phyloP scores from a whole-genome alignment of 345 rosid species.

The Reutealis trisperma region DNA sequence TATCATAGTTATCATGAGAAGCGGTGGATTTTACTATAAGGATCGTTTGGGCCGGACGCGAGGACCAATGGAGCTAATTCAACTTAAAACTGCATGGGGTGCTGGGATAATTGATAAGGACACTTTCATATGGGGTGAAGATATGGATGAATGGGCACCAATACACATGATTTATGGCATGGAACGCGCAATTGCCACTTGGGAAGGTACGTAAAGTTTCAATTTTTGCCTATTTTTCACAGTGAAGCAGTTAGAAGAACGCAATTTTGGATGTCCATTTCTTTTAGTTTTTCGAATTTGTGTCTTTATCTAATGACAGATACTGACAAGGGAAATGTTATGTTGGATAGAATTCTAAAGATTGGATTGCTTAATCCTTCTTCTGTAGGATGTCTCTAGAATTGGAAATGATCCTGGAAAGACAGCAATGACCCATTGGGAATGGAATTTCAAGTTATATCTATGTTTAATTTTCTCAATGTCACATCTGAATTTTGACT shows the following conservation, averaged over 20 bases:
- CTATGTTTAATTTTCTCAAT: not conserved
- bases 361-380: not conserved
- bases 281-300: not conserved
- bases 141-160: conserved; percentile 96
- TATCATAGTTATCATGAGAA: conserved; percentile 73
- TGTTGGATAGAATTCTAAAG: not conserved
- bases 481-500: not conserved
- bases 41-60: conserved; percentile 89
- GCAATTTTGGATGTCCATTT: not conserved
- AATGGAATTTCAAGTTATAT: not conserved
- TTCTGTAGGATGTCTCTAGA: not conserved
- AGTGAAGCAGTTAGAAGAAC: not conserved
- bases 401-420: not conserved
- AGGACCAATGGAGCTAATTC: conserved; percentile 86
- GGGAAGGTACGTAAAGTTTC: conserved; percentile 70
- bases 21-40: conserved; percentile 82
- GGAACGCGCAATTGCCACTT: conserved; percentile 89
- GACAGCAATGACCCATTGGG: not conserved
- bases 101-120: conserved; percentile 82
- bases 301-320: not conserved
- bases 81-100: conserved; percentile 92
- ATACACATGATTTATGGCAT: conserved; percentile 92
- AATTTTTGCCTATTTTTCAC: not conserved
- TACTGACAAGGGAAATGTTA: not conserved
- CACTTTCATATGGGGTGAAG: conserved; percentile 94